Base-by-base conservation (phyloP, 768 basidiomycete genomes). In the Naganishia antarctica region DNA sequence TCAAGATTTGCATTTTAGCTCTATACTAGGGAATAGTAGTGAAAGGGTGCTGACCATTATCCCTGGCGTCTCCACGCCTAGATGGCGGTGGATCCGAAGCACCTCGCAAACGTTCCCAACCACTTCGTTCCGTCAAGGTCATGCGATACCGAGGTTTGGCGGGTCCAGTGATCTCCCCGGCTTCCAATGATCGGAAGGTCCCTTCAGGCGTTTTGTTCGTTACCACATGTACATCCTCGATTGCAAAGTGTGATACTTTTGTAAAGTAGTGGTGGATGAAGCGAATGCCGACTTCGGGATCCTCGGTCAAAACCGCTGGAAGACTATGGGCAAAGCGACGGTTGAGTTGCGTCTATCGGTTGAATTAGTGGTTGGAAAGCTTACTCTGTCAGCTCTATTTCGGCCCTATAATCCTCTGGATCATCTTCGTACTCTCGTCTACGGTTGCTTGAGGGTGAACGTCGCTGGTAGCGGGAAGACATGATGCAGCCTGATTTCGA, bases 181-280 rank as follows among this genome's bases (percentile, higher is more conserved):
- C 53, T 21, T 57, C 53, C 3, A 37, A 13, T 4, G 13, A 13
- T 34, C 12, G 15, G 6, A 15, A 13, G 1, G n/a, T 16, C 34
- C 11, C 23, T n/a, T 16, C 21, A 4, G 40, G 5, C 26, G 37
- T 34, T 15, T 44, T 18, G 43, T 44, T 18, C n/a, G 43, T 44
- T 12, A 21, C 13, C 13, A 44, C 9, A 44, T 21, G 43, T 8
- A 57, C 53, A 18, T 57, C 37, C 21, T 57, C 34, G 15, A 57
- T 11, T 12, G 34, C 23, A 34, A 37, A 37, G n/a, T 57, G 53
- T 7, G 53, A 31, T 4, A 57, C 12, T 12, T 37, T 34, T 9
- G 21, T 57, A 40, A 57, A 57, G 34, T 57, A 57, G n/a, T n/a
- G 23, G n/a, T 23, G 23, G 37, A 57, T 23, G 23, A 57, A 57